Percentiles rank a stretch among this genome's conserved stretches.
These are phyloP conservation scores for Botrytis hyacinthi DNA, from an alignment of 2,329 filamentous ascomycete species.

Conservation along the genomic window DNA sequence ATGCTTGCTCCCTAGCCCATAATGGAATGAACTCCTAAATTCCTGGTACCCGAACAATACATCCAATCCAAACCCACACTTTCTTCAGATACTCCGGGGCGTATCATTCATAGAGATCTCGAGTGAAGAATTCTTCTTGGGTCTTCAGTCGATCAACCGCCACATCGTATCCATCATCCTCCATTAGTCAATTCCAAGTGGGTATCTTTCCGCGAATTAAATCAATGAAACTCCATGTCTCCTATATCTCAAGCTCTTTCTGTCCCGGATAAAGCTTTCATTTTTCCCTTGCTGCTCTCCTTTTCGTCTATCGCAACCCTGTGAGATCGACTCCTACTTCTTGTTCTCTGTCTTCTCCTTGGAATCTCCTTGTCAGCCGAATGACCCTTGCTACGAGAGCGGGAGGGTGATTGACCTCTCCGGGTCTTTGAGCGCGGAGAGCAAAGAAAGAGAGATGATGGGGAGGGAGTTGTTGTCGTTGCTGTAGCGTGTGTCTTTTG, in stretches of 20 bases:
- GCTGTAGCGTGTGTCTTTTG: conserved; percentile 4
- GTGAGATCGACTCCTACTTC: conserved; percentile 26
- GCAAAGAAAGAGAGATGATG: not conserved
- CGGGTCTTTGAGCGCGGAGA: conserved; percentile 12
- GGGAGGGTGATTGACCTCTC: conserved; percentile 30
- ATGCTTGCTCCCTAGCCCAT: not conserved
- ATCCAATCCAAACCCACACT: too few species aligned
- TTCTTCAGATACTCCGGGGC: not conserved
- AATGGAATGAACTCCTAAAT: not conserved
- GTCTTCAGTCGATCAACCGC: not conserved
- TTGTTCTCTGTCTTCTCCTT: conserved; percentile 30
- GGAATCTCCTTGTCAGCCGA: conserved; percentile 16
- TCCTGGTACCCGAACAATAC: not conserved
- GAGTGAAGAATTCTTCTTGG: not conserved
- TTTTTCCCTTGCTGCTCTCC: not conserved
- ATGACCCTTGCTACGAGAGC: conserved; percentile 17
- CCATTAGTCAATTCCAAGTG: not conserved
- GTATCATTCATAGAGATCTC: not conserved
- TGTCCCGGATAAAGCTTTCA: not conserved
- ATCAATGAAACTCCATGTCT: not conserved
- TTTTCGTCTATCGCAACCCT: conserved; percentile 9
- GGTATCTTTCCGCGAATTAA: not conserved
- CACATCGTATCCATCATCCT: not conserved
- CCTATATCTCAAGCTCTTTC: not conserved
- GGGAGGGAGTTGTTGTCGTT: not conserved